Evolutionary conservation across 345 rosid species (phyloP), one percentile per base, ranked within the genome.

Genomic region (Gynandropsis gynandra): DNA sequence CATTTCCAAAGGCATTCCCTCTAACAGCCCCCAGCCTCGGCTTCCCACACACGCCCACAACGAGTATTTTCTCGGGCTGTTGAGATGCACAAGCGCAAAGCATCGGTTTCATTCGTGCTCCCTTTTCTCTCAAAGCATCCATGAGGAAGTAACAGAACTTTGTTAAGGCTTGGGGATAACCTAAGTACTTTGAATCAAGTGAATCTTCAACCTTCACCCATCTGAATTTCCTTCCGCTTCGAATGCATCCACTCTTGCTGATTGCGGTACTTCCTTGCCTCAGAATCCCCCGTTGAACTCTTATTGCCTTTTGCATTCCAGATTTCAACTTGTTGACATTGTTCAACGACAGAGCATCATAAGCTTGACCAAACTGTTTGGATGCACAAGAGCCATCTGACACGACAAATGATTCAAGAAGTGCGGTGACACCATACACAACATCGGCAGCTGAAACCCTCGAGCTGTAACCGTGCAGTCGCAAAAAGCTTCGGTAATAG

Each of bases 221-320:
- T 73, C 98, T 79, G 75, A 85, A 92, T 68, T 87, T 92, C 51
- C 88, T 78, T 17, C 93, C 97, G 52, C 95, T 92, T 69, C 95
- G 68, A 44, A 92, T 83, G 40, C 79, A 78, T 15, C 97, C 95
- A 9, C 79, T 69, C 69, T 79, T 92, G 4, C 75, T 85, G 40
- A 92, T 92, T 41, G 98, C 90, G 18, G 79, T 72, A 61, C 97
- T 92, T 70, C 97, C 98, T 74, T 92, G 95, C 61, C 95, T 79
- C 13, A 85, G 89, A 48, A 92, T 87, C 9, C 95, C 87, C 54
- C 97, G 56, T 51, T 87, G 98, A 12, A 92, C 78, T 58, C 75
- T 85, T 53, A 92, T 92, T 35, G 98, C 98, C 54, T 92, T 93
- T 50, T 82, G 90, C 97, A 92, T 92, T 34, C 98, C 98, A 7